phyloP scores from a whole-genome alignment of 148 eudicot genomes.

The Spergularia bocconei region DNA sequence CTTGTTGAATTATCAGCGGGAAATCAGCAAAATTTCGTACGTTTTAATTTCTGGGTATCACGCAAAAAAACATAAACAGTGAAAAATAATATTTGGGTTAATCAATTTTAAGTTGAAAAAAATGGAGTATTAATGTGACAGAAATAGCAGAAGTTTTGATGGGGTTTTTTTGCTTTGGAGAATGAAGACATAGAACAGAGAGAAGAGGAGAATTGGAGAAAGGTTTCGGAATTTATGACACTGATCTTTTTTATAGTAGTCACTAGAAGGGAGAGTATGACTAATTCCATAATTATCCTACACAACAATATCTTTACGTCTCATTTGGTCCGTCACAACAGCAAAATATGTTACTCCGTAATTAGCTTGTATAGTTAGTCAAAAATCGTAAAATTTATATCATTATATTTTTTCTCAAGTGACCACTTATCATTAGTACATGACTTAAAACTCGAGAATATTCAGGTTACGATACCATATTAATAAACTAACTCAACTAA shows the following conservation, averaged over 20 bases:
- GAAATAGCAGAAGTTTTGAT: neutral
- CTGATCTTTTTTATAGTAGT: slow-evolving; percentile 12
- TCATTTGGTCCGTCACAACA: no score
- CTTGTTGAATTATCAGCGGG: slow-evolving; percentile 20
- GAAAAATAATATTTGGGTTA: slow-evolving; percentile 4
- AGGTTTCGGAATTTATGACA: slow-evolving; percentile 11
- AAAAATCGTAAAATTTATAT: no score
- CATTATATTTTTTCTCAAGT: no score
- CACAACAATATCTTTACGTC: no score
- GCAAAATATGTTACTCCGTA: no score
- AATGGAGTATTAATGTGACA: neutral
- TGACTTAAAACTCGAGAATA: no score
- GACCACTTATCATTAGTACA: no score
- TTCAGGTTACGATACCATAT: no score
- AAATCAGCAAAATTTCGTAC: slow-evolving; percentile 9
- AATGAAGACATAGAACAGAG: neutral
- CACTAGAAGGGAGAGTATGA: neutral
- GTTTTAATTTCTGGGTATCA: slow-evolving; percentile 28
- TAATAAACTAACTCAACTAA: no score
- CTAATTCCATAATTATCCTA: neutral
- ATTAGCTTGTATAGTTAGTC: no score
- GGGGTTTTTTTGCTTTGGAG: neutral
- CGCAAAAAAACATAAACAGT: neutral
- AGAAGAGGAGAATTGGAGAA: slow-evolving; percentile 10
- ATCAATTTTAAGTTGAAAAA: neutral